Evolutionary conservation across 169 alveolate genomes (phyloP).

Genomic region (Pseudocohnilembus persalinus): DNA sequence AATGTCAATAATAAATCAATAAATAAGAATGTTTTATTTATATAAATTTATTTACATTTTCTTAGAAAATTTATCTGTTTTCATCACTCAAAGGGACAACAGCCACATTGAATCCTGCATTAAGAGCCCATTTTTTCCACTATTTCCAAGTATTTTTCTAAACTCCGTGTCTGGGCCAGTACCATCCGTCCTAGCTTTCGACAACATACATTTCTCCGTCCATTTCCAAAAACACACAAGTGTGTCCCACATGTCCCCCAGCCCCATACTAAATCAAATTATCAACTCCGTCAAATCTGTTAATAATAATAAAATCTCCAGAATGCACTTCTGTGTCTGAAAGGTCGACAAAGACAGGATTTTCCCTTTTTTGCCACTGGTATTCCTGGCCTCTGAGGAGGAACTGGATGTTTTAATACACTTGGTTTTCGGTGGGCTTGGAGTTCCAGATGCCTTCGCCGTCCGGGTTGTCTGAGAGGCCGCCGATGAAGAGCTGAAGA

Average conservation of each 20-base stretch:
- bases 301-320: constrained; percentile 81
- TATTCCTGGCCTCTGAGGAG: constrained; percentile 59
- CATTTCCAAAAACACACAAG: constrained; percentile 68
- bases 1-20: no score
- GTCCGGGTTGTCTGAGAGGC: constrained; percentile 67
- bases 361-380: constrained; percentile 61
- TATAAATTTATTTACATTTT: constrained; percentile 23
- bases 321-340: constrained; percentile 64
- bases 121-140: constrained; percentile 78
- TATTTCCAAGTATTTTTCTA: constrained; percentile 72
- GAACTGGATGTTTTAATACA: constrained; percentile 62
- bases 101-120: constrained; percentile 76
- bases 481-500: constrained; percentile 71
- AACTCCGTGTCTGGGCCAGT: constrained; percentile 82
- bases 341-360: constrained; percentile 38
- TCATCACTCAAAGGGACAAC: constrained; percentile 75
- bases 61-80: constrained; percentile 61
- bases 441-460: constrained; percentile 57
- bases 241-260: constrained; percentile 77
- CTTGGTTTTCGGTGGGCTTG: constrained; percentile 67
- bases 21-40: no score
- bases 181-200: constrained; percentile 83
- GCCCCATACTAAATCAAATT: constrained; percentile 77
- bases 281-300: constrained; percentile 87
- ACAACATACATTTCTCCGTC: constrained; percentile 78